Base-by-base conservation (phyloP, 2,329 filamentous ascomycete genomes). In the Corynespora cassiicola region DNA sequence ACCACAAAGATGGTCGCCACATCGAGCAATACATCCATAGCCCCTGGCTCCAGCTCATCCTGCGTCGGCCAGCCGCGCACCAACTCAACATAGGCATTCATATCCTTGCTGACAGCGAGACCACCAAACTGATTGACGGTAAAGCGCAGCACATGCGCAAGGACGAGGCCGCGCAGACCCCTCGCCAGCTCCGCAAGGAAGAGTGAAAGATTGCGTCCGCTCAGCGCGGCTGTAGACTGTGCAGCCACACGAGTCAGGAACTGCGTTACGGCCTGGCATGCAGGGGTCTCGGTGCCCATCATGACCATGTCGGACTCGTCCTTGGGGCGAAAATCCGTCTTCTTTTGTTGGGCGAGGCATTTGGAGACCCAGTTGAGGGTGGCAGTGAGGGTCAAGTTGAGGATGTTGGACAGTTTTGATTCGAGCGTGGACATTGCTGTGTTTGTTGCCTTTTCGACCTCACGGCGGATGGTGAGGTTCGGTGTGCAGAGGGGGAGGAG, bases 1-100 rank as follows among this genome's bases (percentile, higher is more conserved):
- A 99, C 89, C 49, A 99, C 95, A 66, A 99, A 99, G 36, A 99
- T 73, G 61, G 91, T 96, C 8, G 91, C 92, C 42, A 99, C 90
- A 75, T 99, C 94, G 17, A 90, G 86, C 44, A 99, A 72, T 29
- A 96, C 81, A 72, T 99, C 92, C 51, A 96, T 81, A 36, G 82
- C 63, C 1, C 63, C 66, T 1, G 55, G 44, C 45, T 74, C 74
- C 33, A 76, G 81, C 16, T 78, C 78, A 53, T 81, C 79, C 31
- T 84, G 82, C 25, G 76, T 58, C 1, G 87, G 81, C 90, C 90
- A 97, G 21, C 84, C 84, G 47, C 88, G 84, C 50, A 99, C 78
- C 8, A 95, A 82, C 45, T 91, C 86, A 7, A 88, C 87, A 68
- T 99, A 99, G 63, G 90, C 90, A 22, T 90, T 89, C 66, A 97